Conservation (phyloP, 2,329 filamentous ascomycete genomes). For the Scedosporium minutisporum region DNA sequence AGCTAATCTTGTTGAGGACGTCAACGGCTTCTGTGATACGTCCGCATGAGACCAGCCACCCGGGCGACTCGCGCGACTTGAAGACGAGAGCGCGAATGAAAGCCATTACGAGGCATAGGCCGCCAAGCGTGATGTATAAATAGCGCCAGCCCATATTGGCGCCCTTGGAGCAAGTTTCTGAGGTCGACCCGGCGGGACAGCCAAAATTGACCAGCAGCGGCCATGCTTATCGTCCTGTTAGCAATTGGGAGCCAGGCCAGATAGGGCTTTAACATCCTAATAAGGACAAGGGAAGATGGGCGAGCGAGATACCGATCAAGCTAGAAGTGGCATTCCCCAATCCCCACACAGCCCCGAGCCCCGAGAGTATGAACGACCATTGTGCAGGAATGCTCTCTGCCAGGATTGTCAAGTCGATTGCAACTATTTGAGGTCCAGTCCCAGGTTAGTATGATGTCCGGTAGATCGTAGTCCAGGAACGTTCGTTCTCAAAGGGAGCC, state of each 20-base stretch:
- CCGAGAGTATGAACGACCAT: constrained; percentile 12
- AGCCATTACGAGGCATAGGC: constrained; percentile 31
- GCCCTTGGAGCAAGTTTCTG: constrained; percentile 22
- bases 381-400: constrained; percentile 12
- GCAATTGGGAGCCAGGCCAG: not conserved
- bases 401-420: constrained; percentile 13
- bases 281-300: not conserved
- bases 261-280: not conserved
- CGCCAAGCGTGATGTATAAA: constrained; percentile 33
- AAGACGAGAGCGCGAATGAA: constrained; percentile 35
- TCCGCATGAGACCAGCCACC: constrained; percentile 32
- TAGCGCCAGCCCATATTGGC: constrained; percentile 43
- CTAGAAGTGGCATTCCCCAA: constrained; percentile 12
- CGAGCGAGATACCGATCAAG: constrained; percentile 11
- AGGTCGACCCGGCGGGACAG: constrained; percentile 6
- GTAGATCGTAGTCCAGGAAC: not conserved
- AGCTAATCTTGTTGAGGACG: constrained; percentile 35
- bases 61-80: constrained; percentile 34
- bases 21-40: constrained; percentile 35
- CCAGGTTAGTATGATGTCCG: not conserved
- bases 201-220: constrained; percentile 12
- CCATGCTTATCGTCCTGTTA: constrained; percentile 10
- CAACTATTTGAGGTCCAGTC: constrained; percentile 7
- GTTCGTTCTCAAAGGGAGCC: not conserved
- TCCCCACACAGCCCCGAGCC: constrained; percentile 12